Evolutionary conservation across 768 basidiomycete species (phyloP), one percentile per base, ranked within the genome.

Genomic region (Serpula lacrymans): DNA sequence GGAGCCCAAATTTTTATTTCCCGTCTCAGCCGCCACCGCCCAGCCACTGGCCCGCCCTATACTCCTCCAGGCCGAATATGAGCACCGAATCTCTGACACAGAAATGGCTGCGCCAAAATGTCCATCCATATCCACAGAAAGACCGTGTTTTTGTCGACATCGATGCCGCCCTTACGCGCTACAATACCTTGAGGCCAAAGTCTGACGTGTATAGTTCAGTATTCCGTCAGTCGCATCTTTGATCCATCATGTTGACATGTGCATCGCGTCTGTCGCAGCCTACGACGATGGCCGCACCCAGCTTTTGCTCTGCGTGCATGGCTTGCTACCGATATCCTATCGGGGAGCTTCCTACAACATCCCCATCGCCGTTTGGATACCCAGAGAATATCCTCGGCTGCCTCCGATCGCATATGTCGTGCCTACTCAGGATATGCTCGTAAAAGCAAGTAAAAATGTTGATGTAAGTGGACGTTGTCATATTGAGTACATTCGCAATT

Each of bases 271-370:
- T 24, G 5, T 25, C 47, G 10, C 57, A 96, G 91, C 88, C 0
- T 93, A 88, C 66, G 92, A 99, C 62, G 91, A 96, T 49, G 96
- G 96, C 34, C 81, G 95, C 26, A 84, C 90, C 0, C 91, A 94
- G 55, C 74, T 97, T 13, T 76, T 99, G 20, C 81, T 98, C 42
- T 92, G 90, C 49, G 52, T 95, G 3, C 88, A 96, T 55, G 96
- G 96, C 8, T 77, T 97, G 4, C 71, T 99, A 1, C 93, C 92
- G 4, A 96, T 99, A 51, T 63, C 75, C 0, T 95, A 80, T 67
- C 75, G 85, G 35, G 64, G 71, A 1, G 66, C 79, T 1, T 72
- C 84, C 2, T 99, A 99, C 71, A 91, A 99, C 62, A 97, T 98
- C 52, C 96, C 96, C 3, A 64, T 99, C 52, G 80, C 87, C 10